These are phyloP conservation scores for Magnaporthales sp. DNA, from an alignment of 2,329 filamentous ascomycete species.

Conservation along the genomic window DNA sequence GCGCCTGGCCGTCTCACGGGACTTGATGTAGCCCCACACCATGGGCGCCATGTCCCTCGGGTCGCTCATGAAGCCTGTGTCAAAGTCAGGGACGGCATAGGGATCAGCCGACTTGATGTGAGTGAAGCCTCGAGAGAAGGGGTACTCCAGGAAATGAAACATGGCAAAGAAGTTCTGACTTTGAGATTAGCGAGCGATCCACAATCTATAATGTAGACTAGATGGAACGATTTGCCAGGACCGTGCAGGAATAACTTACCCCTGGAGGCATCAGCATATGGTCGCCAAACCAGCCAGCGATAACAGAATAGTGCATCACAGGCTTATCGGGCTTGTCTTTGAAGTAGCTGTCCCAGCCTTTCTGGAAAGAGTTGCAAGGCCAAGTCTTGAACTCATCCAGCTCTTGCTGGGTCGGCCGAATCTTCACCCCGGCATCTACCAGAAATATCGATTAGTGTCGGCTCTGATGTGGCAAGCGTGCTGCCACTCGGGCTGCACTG, in stretches of 20 bases:
- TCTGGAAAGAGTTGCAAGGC: conserved; percentile 66
- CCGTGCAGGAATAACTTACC: conserved; percentile 18
- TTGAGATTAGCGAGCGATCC: too few relatives aligned
- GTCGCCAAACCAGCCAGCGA: conserved; percentile 57
- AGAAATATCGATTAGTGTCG: too few relatives aligned
- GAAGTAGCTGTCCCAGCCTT: conserved; percentile 75
- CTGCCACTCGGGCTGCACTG: too few relatives aligned
- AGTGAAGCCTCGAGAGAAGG: conserved; percentile 63
- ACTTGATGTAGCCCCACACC: conserved; percentile 81
- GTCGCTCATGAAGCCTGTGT: conserved; percentile 79
- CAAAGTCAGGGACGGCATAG: conserved; percentile 69
- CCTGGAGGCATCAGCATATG: conserved; percentile 58
- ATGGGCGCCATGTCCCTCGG: conserved; percentile 77
- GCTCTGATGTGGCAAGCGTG: too few relatives aligned
- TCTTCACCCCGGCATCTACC: conserved; percentile 65
- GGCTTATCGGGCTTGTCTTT: conserved; percentile 80
- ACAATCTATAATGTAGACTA: too few relatives aligned
- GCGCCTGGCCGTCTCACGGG: conserved; percentile 67
- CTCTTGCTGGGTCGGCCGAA: conserved; percentile 61
- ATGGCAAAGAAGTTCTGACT: conserved; percentile 82
- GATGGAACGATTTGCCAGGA: too few relatives aligned
- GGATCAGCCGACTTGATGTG: conserved; percentile 65
- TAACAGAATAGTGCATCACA: conserved; percentile 78
- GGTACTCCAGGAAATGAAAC: conserved; percentile 75
- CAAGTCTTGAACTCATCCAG: conserved; percentile 60